These are phyloP conservation scores for Penicillium subrubescens DNA, from an alignment of 495 filamentous ascomycete genomes.

Conservation along the genomic window DNA sequence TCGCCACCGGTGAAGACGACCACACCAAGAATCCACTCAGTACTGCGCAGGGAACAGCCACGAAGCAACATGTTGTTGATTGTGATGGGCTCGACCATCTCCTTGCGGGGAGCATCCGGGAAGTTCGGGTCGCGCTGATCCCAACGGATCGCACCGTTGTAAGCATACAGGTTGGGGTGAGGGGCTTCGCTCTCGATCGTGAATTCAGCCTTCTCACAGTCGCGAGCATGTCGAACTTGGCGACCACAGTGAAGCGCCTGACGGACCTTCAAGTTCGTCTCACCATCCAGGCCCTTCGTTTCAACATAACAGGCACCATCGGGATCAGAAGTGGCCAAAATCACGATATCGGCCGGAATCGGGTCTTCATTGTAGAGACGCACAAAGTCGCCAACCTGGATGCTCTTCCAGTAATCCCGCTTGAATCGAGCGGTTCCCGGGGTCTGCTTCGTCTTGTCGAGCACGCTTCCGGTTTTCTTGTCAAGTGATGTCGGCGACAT, in stretches of 20 bases:
- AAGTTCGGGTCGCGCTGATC: slow-evolving; percentile 67
- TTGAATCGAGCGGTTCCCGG: slow-evolving; percentile 77
- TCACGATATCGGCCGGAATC: slow-evolving; percentile 91
- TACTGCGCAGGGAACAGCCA: slow-evolving; percentile 92
- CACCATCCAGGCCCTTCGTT: slow-evolving; percentile 96
- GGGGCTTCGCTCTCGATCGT: slow-evolving; percentile 88
- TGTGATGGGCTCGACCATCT: slow-evolving; percentile 88
- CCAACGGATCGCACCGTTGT: slow-evolving; percentile 89
- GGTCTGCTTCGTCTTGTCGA: slow-evolving; percentile 60
- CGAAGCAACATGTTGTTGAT: slow-evolving; percentile 95
- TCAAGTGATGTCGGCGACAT: slow-evolving; percentile 26
- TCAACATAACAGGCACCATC: slow-evolving; percentile 98
- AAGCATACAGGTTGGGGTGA: slow-evolving; percentile 91
- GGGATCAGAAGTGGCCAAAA: slow-evolving; percentile 91
- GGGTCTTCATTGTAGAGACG: slow-evolving; percentile 96
- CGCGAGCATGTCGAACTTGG: slow-evolving; percentile 80
- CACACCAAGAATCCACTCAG: slow-evolving; percentile 94
- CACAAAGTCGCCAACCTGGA: slow-evolving; percentile 95
- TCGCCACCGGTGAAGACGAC: slow-evolving; percentile 96
- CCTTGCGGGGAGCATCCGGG: slow-evolving; percentile 58
- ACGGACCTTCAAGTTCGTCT: slow-evolving; percentile 96
- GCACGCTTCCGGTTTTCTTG: slow-evolving; percentile 64
- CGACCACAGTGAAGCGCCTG: slow-evolving; percentile 86
- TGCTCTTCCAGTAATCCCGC: slow-evolving; percentile 91
- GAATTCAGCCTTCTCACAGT: slow-evolving; percentile 89